Base-by-base conservation (phyloP, 257 asterid species). In the Rhazya stricta region DNA sequence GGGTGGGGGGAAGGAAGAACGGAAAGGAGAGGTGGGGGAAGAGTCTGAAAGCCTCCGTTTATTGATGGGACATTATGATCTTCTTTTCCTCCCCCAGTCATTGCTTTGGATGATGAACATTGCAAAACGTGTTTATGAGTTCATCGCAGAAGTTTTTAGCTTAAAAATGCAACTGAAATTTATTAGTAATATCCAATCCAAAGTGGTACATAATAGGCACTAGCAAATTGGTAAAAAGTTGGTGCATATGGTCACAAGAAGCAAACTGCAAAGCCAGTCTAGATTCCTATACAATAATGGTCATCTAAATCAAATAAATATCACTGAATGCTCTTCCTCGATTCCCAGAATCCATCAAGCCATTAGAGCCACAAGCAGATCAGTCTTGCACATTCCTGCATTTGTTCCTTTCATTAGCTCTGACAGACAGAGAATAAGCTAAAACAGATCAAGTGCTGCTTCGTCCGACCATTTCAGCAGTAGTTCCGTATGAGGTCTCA, bases 401-500 rank as follows among this genome's bases (percentile, higher is more conserved):
- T 41, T 43, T 21, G 16, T 12, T 37, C 23, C 65, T 3, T 9
- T 36, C 58, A 48, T 51, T 56, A 2, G 50, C 21, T 50, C 48
- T 0, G 53, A 9, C 10, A n/a, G 2, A 15, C 3, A 53, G 25
- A 45, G 21, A 43, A 41, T 6, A 61, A 29, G 1, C 11, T 21
- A 16, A 6, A 63, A 34, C 13, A 37, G 29, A 60, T 79, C 74
- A 75, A 50, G 48, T 25, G 9, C 79, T 79, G 69, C 62, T 68
- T 69, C 71, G 69, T 36, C 66, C 79, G 36, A 63, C 69, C 30
- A 18, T 12, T 62, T 58, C 65, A 39, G 30, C 58, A 63, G 29
- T 39, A 60, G 1, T 53, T 51, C n/a, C 72, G 16, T 60, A 16
- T 2, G 43, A 30, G 1, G 25, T 53, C 71, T 32, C 13, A 32